phyloP scores from a whole-genome alignment of 1,284 basidiomycete species.

The Fomes fomentarius region DNA sequence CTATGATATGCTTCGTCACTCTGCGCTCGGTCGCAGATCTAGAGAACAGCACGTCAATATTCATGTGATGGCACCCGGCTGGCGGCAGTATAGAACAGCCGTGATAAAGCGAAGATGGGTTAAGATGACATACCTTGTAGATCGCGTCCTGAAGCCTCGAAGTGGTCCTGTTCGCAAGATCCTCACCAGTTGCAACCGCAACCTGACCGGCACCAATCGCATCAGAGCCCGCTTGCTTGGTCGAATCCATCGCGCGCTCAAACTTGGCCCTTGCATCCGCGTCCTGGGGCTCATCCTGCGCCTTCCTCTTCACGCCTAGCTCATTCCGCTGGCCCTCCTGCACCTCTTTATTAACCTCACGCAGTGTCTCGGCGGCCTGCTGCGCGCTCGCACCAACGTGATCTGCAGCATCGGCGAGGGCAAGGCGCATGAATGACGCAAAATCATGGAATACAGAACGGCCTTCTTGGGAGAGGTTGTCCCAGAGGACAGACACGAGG shows the following conservation, averaged over 20 bases:
- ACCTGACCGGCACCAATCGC: slow-evolving; percentile 57
- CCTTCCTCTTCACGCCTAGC: slow-evolving; percentile 54
- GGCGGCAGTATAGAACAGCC: too few species aligned
- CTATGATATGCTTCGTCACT: slow-evolving; percentile 58
- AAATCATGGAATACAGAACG: slow-evolving; percentile 59
- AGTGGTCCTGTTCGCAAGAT: slow-evolving; percentile 44
- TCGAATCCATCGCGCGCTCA: slow-evolving; percentile 65
- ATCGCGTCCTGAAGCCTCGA: slow-evolving; percentile 52
- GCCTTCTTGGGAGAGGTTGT: slow-evolving; percentile 54
- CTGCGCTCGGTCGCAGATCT: slow-evolving; percentile 68
- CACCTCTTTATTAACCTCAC: slow-evolving; percentile 57
- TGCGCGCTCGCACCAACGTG: slow-evolving; percentile 53
- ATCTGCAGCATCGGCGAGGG: slow-evolving; percentile 66
- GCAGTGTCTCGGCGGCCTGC: slow-evolving; percentile 50
- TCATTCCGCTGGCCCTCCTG: slow-evolving; percentile 59
- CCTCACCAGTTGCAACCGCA: slow-evolving; percentile 43
- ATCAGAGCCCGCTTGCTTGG: slow-evolving; percentile 56
- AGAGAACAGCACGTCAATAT: too few species aligned
- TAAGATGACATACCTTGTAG: slow-evolving; percentile 53
- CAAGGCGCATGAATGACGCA: slow-evolving; percentile 61
- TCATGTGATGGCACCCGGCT: too few species aligned
- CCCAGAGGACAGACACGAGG: slow-evolving; percentile 54
- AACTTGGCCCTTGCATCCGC: slow-evolving; percentile 50
- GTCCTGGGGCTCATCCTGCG: slow-evolving; percentile 46
- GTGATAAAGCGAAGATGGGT: too few species aligned